Evolutionary conservation across 495 filamentous ascomycete genomes (phyloP), one percentile per base, ranked within the genome.

Genomic region (Aspergillus steynii): DNA sequence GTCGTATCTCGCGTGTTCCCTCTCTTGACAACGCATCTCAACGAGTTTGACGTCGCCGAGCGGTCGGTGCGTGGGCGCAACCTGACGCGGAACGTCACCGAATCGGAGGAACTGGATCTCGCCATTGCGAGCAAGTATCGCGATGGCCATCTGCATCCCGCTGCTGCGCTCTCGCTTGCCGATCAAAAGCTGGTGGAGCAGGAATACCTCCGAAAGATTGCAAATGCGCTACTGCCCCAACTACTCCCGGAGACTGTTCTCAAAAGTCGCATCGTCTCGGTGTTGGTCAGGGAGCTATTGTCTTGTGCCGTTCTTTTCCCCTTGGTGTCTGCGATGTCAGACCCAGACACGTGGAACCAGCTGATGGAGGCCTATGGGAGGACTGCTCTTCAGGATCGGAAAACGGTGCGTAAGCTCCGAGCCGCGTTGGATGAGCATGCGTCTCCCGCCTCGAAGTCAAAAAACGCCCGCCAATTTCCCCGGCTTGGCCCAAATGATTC

Each of bases 331-430:
- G 51, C 68, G 7, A 62, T 79, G 6, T 79, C 91, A 20, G 95
- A 98, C 62, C 93, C 96, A 9, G 96, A 99, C 79, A 93, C 89
- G 2, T 97, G 95, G 95, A 98, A 98, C 70, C 92, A 96, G 67
- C 67, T 96, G 63, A 90, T 98, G 82, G 93, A 96, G 72, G 91
- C 88, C 51, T 94, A 91, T 71, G 93, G 93, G 15, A 85, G 89
- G 47, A 88, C 88, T 29, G 88, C 96, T 78, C 80, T 99, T 45
- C 93, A 97, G 68, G 96, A 99, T 70, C 90, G 95, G 14, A 98
- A 96, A 55, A 96, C 92, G 0, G 95, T 99, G 29, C 88, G 91
- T 58, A 96, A 93, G 70, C 84, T 99, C 42, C 89, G 95, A 52
- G 94, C 93, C 27, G 95, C 96, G 10, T 80, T 99, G 32, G 95